Conservation (phyloP, 2,329 filamentous ascomycete genomes). For the Fusarium kyushuense region DNA sequence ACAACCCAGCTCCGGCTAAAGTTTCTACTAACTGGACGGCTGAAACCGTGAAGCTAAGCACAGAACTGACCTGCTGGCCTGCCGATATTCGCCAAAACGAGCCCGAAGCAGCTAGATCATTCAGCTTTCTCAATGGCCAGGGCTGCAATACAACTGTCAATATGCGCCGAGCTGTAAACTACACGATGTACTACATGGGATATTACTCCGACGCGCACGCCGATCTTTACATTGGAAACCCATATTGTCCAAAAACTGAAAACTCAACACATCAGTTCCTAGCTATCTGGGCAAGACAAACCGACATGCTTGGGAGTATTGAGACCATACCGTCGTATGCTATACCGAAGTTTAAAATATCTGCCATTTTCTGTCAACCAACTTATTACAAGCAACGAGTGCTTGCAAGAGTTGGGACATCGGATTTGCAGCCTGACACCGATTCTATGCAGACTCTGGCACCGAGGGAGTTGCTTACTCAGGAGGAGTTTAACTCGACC, state of each 20-base stretch:
- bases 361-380: slow-evolving; percentile 56
- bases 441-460: slow-evolving; percentile 14
- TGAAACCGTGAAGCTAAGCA: slow-evolving; percentile 50
- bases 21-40: not conserved
- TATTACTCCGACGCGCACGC: slow-evolving; percentile 53
- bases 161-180: slow-evolving; percentile 37
- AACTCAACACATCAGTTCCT: slow-evolving; percentile 55
- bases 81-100: slow-evolving; percentile 34
- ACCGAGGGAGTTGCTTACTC: slow-evolving; percentile 19
- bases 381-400: slow-evolving; percentile 61
- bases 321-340: not conserved
- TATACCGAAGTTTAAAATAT: slow-evolving; percentile 48
- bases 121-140: slow-evolving; percentile 53
- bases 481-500: slow-evolving; percentile 51
- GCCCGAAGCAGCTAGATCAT: not conserved
- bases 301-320: not conserved
- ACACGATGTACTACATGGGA: slow-evolving; percentile 57
- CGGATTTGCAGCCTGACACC: slow-evolving; percentile 13
- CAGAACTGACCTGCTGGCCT: slow-evolving; percentile 55
- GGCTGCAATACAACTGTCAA: slow-evolving; percentile 51
- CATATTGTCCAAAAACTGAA: slow-evolving; percentile 46
- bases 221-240: slow-evolving; percentile 50
- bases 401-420: slow-evolving; percentile 52
- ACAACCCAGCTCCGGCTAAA: not conserved
- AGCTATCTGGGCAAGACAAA: slow-evolving; percentile 40